Percentiles rank a stretch among this genome's conserved stretches.
These are phyloP conservation scores for Neodidymelliopsis sp. DNA, from an alignment of 2,329 filamentous ascomycete genomes.

Conservation along the genomic window DNA sequence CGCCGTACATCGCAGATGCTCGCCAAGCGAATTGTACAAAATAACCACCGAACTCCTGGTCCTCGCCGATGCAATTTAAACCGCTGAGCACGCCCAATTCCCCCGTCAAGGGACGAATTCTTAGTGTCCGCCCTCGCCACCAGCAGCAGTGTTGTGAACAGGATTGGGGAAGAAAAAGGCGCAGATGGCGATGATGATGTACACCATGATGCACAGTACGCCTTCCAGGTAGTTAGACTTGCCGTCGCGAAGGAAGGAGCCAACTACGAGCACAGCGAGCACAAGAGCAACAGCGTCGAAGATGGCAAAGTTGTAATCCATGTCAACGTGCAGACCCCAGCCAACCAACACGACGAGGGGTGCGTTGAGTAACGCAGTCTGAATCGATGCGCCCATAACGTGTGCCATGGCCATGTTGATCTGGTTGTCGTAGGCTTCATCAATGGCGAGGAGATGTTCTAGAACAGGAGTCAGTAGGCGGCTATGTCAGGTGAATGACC, in stretches of 20 bases:
- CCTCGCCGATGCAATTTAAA: neutral
- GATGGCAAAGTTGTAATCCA: conserved; percentile 85
- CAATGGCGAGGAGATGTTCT: conserved; percentile 83
- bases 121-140: conserved; percentile 26
- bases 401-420: conserved; percentile 88
- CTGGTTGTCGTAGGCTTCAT: conserved; percentile 83
- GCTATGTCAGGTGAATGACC: neutral
- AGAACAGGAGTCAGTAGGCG: conserved; percentile 10
- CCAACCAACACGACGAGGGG: conserved; percentile 83
- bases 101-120: neutral
- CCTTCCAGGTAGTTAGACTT: conserved; percentile 94
- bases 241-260: conserved; percentile 84
- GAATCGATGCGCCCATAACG: conserved; percentile 84
- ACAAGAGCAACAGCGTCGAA: conserved; percentile 86
- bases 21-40: neutral
- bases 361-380: conserved; percentile 88
- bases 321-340: conserved; percentile 72
- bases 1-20: conserved; percentile 14
- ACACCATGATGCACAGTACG: conserved; percentile 75
- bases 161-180: conserved; percentile 69
- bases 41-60: neutral
- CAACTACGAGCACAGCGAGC: conserved; percentile 83
- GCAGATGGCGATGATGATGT: conserved; percentile 68
- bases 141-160: neutral
- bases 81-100: neutral